Evolutionary conservation across 768 basidiomycete species (phyloP).

Genomic region (Lentinula sp.): DNA sequence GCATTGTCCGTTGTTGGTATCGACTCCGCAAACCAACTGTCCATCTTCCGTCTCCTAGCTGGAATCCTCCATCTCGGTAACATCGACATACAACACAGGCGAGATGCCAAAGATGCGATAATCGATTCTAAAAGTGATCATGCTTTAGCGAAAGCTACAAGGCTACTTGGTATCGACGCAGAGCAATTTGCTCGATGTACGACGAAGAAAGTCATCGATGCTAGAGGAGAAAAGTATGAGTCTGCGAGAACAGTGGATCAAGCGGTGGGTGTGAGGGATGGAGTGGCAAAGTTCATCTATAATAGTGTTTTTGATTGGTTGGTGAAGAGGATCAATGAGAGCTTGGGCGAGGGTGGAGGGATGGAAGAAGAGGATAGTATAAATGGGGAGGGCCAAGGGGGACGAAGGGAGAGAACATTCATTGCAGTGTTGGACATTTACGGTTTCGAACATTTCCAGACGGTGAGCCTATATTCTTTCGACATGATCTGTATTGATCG

Average conservation of each 20-base stretch:
- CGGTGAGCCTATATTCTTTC: slow-evolving; percentile 37
- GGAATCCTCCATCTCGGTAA: slow-evolving; percentile 95
- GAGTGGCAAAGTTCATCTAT: slow-evolving; percentile 97
- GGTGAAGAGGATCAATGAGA: slow-evolving; percentile 95
- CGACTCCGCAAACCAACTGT: slow-evolving; percentile 96
- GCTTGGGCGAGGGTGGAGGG: slow-evolving; percentile 33
- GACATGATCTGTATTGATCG: not conserved
- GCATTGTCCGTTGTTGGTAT: slow-evolving; percentile 97
- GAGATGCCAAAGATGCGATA: slow-evolving; percentile 64
- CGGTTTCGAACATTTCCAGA: slow-evolving; percentile 96
- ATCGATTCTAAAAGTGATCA: slow-evolving; percentile 74
- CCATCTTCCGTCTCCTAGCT: slow-evolving; percentile 89
- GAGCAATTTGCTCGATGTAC: slow-evolving; percentile 57
- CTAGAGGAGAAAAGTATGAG: slow-evolving; percentile 75
- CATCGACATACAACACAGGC: slow-evolving; percentile 77
- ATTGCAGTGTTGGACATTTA: slow-evolving; percentile 99
- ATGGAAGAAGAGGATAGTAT: slow-evolving; percentile 82
- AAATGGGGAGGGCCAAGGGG: slow-evolving; percentile 42
- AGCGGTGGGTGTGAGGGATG: slow-evolving; percentile 91
- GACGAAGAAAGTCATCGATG: slow-evolving; percentile 95
- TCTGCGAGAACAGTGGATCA: slow-evolving; percentile 80
- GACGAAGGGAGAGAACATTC: slow-evolving; percentile 79
- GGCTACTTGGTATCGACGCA: slow-evolving; percentile 83
- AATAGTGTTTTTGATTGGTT: slow-evolving; percentile 99
- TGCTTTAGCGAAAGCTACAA: slow-evolving; percentile 72